These are phyloP conservation scores for Fusarium pseudocircinatum DNA, from an alignment of 2,329 filamentous ascomycete genomes.

Conservation along the genomic window DNA sequence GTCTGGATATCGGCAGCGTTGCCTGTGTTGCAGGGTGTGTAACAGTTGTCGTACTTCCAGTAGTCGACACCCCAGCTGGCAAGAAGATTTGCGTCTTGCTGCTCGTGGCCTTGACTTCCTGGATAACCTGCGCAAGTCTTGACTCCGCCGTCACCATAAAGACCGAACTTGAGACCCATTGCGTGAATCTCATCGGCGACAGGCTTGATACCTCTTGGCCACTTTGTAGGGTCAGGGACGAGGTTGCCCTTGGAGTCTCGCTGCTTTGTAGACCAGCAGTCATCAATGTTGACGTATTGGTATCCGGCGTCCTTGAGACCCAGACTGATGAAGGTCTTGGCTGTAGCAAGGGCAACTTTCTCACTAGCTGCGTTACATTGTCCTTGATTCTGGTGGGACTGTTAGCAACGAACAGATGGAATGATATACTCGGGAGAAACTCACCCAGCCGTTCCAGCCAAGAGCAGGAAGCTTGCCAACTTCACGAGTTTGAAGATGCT, in stretches of 20 bases:
- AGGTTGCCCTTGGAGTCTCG: slow-evolving; percentile 18
- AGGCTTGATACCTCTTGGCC: slow-evolving; percentile 23
- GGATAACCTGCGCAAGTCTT: slow-evolving; percentile 24
- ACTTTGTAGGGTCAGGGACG: slow-evolving; percentile 15
- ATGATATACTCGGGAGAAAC: not conserved
- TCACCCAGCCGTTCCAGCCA: slow-evolving; percentile 23
- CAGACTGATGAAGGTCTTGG: slow-evolving; percentile 14
- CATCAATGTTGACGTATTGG: slow-evolving; percentile 21
- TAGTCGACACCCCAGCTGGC: slow-evolving; percentile 26
- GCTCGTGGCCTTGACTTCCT: slow-evolving; percentile 16
- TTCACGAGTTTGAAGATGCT: slow-evolving; percentile 6
- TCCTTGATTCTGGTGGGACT: slow-evolving; percentile 2
- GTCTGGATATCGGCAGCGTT: slow-evolving; percentile 14
- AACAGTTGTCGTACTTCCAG: slow-evolving; percentile 28
- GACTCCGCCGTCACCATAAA: slow-evolving; percentile 6
- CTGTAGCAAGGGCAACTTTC: slow-evolving; percentile 19
- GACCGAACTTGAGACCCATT: slow-evolving; percentile 25
- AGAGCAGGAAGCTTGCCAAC: slow-evolving; percentile 19
- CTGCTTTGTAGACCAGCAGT: slow-evolving; percentile 25
- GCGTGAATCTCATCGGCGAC: slow-evolving; percentile 19
- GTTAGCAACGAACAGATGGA: not conserved
- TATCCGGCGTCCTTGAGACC: slow-evolving; percentile 21
- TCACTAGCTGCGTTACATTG: slow-evolving; percentile 22
- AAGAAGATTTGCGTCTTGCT: slow-evolving; percentile 16
- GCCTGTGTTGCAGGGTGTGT: slow-evolving; percentile 12